These are phyloP conservation scores for Hydrangea macrophylla DNA, from an alignment of 148 eudicot genomes.

Conservation along the genomic window DNA sequence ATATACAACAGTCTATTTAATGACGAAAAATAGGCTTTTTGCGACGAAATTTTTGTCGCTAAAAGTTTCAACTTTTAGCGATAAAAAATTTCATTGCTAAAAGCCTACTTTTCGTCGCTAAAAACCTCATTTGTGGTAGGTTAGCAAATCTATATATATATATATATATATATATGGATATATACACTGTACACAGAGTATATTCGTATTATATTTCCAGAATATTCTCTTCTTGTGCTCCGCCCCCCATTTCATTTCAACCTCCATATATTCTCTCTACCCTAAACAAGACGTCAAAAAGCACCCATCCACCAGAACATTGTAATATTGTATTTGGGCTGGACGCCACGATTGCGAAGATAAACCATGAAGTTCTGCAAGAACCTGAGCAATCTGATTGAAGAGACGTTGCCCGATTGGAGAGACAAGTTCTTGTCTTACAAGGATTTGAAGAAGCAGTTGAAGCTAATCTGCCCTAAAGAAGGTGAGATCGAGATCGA, in stretches of 20 bases:
- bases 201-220: background rate
- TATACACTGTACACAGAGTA: too few species aligned
- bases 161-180: too few species aligned
- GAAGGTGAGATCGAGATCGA: background rate
- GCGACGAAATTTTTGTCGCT: too few species aligned
- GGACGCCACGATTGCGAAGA: too few species aligned
- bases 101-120: too few species aligned
- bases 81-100: too few species aligned
- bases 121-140: too few species aligned
- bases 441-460: constrained; percentile 62
- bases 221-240: background rate
- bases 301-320: background rate
- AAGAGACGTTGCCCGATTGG: constrained; percentile 70
- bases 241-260: too few species aligned
- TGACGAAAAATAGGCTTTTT: too few species aligned
- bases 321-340: background rate
- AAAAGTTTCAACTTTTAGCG: too few species aligned
- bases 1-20: too few species aligned
- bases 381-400: constrained; percentile 42
- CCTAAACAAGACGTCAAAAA: background rate
- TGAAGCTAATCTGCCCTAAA: constrained; percentile 45
- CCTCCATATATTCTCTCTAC: background rate
- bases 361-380: constrained; percentile 70
- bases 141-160: too few species aligned
- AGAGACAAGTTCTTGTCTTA: constrained; percentile 70